A percentile compares a stretch with the other conserved stretches of the same genome.
These are phyloP conservation scores for Solanum neorickii DNA, from an alignment of 257 asterid species.

Conservation along the genomic window DNA sequence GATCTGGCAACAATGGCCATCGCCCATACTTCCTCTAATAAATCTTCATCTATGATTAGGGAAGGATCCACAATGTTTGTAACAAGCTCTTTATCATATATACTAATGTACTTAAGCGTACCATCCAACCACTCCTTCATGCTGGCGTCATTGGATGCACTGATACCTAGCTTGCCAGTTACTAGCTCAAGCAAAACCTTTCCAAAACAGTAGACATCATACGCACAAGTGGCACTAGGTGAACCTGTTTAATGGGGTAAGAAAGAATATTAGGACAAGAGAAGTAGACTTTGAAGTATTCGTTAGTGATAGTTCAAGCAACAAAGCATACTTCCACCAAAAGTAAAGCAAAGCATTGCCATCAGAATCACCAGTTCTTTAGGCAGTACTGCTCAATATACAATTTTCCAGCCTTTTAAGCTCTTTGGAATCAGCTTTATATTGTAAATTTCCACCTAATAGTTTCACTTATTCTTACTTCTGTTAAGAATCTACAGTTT, in stretches of 20 bases:
- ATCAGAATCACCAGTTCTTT: neutral
- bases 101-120: slow-evolving; percentile 57
- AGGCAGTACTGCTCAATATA: neutral
- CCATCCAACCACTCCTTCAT: slow-evolving; percentile 65
- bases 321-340: neutral
- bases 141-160: slow-evolving; percentile 53
- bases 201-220: slow-evolving; percentile 90
- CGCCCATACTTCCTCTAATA: slow-evolving; percentile 97
- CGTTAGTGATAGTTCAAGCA: neutral
- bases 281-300: neutral
- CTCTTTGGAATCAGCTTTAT: neutral
- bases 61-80: slow-evolving; percentile 84
- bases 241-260: slow-evolving; percentile 30
- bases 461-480: neutral
- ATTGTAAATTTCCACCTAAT: neutral
- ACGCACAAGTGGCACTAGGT: slow-evolving; percentile 56
- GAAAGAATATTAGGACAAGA: neutral
- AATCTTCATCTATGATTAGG: slow-evolving; percentile 73
- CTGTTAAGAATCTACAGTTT: neutral
- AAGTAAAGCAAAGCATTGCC: neutral
- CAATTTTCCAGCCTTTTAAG: neutral
- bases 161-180: slow-evolving; percentile 83
- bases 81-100: slow-evolving; percentile 81
- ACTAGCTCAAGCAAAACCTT: slow-evolving; percentile 90
- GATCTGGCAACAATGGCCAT: slow-evolving; percentile 92